Percentiles rank a stretch among this genome's conserved stretches.
Conservation (phyloP, 306 rosid genomes). For the Mimosa bimucronata region DNA sequence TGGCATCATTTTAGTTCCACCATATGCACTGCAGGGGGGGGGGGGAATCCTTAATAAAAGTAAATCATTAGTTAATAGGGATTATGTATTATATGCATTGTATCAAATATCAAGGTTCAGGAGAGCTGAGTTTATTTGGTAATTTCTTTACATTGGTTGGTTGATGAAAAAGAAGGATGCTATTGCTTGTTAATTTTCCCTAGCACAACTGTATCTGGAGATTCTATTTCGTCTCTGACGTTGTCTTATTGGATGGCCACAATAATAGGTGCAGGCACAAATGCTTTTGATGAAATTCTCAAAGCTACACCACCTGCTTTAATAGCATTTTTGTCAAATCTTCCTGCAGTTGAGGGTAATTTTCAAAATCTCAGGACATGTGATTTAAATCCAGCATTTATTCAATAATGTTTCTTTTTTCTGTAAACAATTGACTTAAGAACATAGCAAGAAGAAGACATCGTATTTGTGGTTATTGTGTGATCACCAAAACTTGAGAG, state of each 20-base stretch:
- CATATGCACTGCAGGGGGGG: not conserved
- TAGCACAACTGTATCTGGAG: slow-evolving; percentile 36
- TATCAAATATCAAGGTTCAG: not conserved
- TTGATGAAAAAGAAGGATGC: not conserved
- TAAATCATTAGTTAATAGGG: not conserved
- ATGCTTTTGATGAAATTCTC: slow-evolving; percentile 81
- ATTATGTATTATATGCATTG: not conserved
- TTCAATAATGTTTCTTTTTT: slow-evolving; percentile 5
- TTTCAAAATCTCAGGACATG: slow-evolving; percentile 10
- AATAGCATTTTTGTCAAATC: slow-evolving; percentile 79
- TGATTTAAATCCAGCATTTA: slow-evolving; percentile 2
- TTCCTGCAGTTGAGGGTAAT: slow-evolving; percentile 92
- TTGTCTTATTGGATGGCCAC: slow-evolving; percentile 45
- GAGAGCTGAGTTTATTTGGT: not conserved
- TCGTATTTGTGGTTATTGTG: not conserved
- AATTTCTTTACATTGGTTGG: not conserved
- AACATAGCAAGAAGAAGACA: slow-evolving; percentile 6
- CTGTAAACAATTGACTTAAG: not conserved
- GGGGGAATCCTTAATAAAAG: not conserved
- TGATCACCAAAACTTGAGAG: not conserved
- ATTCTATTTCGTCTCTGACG: slow-evolving; percentile 42
- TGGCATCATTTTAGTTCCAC: not conserved
- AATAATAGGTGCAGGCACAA: slow-evolving; percentile 58
- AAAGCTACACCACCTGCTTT: slow-evolving; percentile 87
- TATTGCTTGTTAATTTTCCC: slow-evolving; percentile 26